These are phyloP conservation scores for Mucor piriformis DNA, from an alignment of 371 early-diverging fungal species.

Conservation along the genomic window DNA sequence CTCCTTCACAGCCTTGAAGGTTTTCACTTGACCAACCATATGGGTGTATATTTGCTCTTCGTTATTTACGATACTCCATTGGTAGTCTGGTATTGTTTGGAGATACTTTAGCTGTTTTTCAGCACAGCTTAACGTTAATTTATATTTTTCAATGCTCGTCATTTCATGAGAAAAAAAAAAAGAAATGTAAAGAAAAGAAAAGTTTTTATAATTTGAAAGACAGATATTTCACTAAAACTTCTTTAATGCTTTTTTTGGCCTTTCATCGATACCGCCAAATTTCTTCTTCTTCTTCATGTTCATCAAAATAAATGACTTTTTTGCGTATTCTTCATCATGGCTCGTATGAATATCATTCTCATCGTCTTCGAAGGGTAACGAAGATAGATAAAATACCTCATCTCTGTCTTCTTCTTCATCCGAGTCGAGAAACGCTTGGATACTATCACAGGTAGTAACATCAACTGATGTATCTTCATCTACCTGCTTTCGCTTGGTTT, in stretches of 20 bases:
- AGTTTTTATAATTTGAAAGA: background rate
- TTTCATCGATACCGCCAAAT: slow-evolving; percentile 5
- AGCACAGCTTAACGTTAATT: background rate
- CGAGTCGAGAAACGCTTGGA: slow-evolving; percentile 69
- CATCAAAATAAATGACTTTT: slow-evolving; percentile 4
- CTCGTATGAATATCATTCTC: background rate
- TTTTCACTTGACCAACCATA: background rate
- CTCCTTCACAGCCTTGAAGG: slow-evolving; percentile 8
- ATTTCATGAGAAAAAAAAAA: slow-evolving; percentile 7
- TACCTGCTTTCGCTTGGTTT: slow-evolving; percentile 48
- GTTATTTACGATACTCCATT: slow-evolving; percentile 15
- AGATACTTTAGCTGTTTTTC: slow-evolving; percentile 10
- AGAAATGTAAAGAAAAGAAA: slow-evolving; percentile 2
- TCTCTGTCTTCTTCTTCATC: slow-evolving; percentile 60
- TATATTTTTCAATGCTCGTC: slow-evolving; percentile 4
- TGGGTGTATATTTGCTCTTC: background rate
- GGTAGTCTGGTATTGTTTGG: background rate
- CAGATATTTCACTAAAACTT: slow-evolving; percentile 7
- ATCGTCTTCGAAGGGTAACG: slow-evolving; percentile 22
- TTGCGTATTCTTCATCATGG: slow-evolving; percentile 22
- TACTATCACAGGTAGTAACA: slow-evolving; percentile 66
- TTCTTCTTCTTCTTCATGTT: slow-evolving; percentile 19
- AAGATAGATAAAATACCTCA: slow-evolving; percentile 39
- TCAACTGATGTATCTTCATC: slow-evolving; percentile 63
- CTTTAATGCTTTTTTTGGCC: slow-evolving; percentile 18